phyloP scores from a whole-genome alignment of 306 rosid species.

The Luffa acutangula region DNA sequence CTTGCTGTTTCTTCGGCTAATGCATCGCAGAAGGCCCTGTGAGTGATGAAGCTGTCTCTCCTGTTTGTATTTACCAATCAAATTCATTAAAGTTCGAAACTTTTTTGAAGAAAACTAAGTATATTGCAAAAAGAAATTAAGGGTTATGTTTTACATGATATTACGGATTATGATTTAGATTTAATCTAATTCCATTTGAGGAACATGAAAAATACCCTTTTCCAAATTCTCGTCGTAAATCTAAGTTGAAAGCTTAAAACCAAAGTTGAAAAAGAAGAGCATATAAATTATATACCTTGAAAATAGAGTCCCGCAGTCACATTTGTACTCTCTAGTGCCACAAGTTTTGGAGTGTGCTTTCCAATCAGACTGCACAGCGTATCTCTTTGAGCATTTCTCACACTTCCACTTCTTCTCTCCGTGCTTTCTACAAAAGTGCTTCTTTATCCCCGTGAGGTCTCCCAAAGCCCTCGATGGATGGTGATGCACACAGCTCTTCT shows the following conservation, averaged over 20 bases:
- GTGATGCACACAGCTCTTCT: slow-evolving; percentile 64
- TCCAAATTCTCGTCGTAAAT: not conserved
- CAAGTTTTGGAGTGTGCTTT: slow-evolving; percentile 83
- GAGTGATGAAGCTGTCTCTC: slow-evolving; percentile 90
- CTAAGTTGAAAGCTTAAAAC: not conserved
- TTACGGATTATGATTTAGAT: too few relatives aligned
- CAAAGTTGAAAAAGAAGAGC: not conserved
- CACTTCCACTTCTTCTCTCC: slow-evolving; percentile 96
- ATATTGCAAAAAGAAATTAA: too few relatives aligned
- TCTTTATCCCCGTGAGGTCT: slow-evolving; percentile 81
- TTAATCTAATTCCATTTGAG: not conserved
- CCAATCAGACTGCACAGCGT: slow-evolving; percentile 89
- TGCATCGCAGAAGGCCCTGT: slow-evolving; percentile 87
- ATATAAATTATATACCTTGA: slow-evolving; percentile 31
- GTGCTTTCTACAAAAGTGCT: slow-evolving; percentile 88
- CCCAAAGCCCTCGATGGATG: slow-evolving; percentile 81
- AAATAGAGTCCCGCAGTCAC: slow-evolving; percentile 85
- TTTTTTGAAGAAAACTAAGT: too few relatives aligned
- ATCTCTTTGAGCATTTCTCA: slow-evolving; percentile 74
- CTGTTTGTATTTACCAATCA: slow-evolving; percentile 17
- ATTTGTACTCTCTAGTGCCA: slow-evolving; percentile 82
- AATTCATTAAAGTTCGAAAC: not conserved
- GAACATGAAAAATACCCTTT: not conserved
- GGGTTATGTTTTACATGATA: too few relatives aligned
- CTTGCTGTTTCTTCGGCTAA: slow-evolving; percentile 93